Base-by-base conservation (phyloP, 805 yeast genomes). In the Ogataea henricii region DNA sequence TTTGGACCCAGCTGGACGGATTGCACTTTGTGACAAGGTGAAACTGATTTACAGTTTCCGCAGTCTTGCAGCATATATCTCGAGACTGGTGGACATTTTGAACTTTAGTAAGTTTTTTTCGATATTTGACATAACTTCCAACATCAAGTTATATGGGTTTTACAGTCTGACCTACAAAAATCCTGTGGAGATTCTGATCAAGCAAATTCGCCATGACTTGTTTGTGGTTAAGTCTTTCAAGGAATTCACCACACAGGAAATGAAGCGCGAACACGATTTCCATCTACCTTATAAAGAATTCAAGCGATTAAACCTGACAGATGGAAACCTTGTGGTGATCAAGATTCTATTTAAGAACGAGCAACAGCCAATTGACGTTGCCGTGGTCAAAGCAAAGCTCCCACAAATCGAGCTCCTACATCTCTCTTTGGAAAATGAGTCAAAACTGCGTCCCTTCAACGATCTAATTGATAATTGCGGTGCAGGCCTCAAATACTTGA, bases 201-300 rank as follows among this genome's bases (percentile, higher is more conserved):
- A 63, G 43, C 66, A 63, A 48, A 60, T 62, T 27, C 53, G 66
- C 45, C 57, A 60, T 43, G 65, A 62, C 47, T 50, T 63, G 29
- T 63, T 60, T 33, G 54, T 60, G 30, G 62, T 63, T 21, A 63
- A 63, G 44, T 62, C 67, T 14, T 63, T 62, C 39, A 62, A 60
- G 36, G 66, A 62, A 48, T 63, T 58, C 34, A 60, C 65, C 4
- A 54, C 55, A 18, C 62, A 60, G 40, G 67, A 63, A 46, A 59
- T 62, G 66, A 63, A 62, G 45, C 57, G 53, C 27, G 66, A 62
- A 43, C 67, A 62, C 45, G 67, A 63, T 49, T 63, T 63, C 46
- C 67, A 63, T 55, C 53, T 63, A 34, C 67, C 67, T 18, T 62
- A 63, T 36, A 63, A 63, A 41, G 67, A 63, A 37, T 63, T 63